Base-by-base conservation (phyloP, 345 rosid genomes). In the Limnanthes douglasii region DNA sequence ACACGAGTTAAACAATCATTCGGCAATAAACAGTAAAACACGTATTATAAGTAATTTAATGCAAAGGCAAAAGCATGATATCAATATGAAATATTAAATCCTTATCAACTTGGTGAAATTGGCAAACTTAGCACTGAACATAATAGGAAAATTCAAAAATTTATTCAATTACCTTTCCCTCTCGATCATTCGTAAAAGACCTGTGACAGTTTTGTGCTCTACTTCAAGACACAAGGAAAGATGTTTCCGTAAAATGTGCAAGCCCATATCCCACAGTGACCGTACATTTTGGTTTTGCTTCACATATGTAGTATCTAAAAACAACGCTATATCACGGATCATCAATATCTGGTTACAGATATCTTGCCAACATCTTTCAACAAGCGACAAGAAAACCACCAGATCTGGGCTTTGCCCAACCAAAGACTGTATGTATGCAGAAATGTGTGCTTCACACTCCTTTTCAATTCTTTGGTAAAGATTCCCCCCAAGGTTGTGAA, bases 221-320 rank as follows among this genome's bases (percentile, higher is more conserved):
- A 88, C 97, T 63, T 83, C 97, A 14, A 66, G 59, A 45, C 69
- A 68, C 46, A 78, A 35, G 43, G 88, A 69, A 56, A 88, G 93
- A 66, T 76, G 78, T 65, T 80, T 85, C 31, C 88, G 64, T 55
- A 84, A 90, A 49, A 90, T 94, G 39, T 77, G 96, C 74, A 90
- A 64, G 41, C 98, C 98, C 98, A 84, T 84, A 61, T 84, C 96
- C 98, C 98, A 90, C 41, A 90, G 50, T 0, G 96, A 90, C 11
- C 78, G 74, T 31, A 80, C 78, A 63, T 63, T 73, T 32, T 86
- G 70, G 50, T 68, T 80, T 54, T 75, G 96, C 61, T 84, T 90
- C 44, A 84, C 96, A 50, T 84, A 84, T 24, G 86, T 84, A 55
- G 93, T 70, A 61, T 90, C 98, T 9, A 90, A 66, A 58, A 61